Conservation (phyloP, 1,284 basidiomycete species). For the Xerocomus alliaceus region DNA sequence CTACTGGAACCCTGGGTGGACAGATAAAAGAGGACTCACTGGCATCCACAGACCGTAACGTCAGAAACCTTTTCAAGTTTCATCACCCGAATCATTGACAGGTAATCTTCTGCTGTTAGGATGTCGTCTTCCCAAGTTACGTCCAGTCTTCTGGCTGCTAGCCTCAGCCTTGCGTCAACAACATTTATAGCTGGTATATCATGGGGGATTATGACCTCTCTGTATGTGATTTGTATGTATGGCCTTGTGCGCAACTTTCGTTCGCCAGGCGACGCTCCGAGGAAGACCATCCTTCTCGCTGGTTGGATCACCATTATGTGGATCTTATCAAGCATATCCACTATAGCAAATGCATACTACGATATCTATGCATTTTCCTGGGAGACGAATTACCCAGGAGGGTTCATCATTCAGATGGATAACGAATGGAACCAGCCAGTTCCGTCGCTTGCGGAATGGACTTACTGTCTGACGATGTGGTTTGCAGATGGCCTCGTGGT, state of each 20-base stretch:
- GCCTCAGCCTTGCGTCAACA: neutral
- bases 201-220: neutral
- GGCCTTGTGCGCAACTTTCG: neutral
- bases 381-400: neutral
- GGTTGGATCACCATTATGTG: neutral
- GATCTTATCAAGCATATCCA: neutral
- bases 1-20: too few relatives aligned
- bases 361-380: neutral
- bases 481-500: conserved; percentile 11
- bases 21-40: too few relatives aligned
- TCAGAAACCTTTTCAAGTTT: too few relatives aligned
- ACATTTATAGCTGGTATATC: neutral
- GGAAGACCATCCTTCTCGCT: neutral
- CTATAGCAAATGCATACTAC: neutral
- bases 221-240: neutral
- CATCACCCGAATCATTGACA: too few relatives aligned
- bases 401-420: neutral
- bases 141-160: too few relatives aligned
- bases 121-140: too few relatives aligned
- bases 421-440: neutral
- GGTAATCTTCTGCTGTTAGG: too few relatives aligned
- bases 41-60: too few relatives aligned
- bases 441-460: neutral
- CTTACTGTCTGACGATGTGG: neutral
- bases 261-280: neutral